Base-by-base conservation (phyloP, 208 protist genomes). In the Trypanosoma congolense region DNA sequence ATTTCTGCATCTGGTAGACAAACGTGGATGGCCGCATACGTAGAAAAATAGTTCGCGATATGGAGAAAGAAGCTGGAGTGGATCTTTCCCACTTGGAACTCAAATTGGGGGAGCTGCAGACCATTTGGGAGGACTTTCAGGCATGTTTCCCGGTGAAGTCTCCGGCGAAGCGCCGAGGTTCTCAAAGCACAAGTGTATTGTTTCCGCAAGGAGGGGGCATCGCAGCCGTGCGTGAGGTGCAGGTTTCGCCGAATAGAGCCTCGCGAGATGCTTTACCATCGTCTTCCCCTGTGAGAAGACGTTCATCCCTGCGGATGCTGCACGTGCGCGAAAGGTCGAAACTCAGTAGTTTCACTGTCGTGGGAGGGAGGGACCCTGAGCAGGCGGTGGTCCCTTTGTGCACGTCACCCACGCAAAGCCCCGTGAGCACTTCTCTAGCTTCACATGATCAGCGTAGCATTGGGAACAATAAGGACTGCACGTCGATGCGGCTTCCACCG, bases 31-130 rank as follows among this genome's bases (percentile, higher is more conserved):
- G 9, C 9, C 33, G 33, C 12, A 38, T 68, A 50, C 38, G 58
- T 24, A 56, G 48, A 60, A 51, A 47, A 31, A 46, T 40, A 56
- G 49, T 21, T 22, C 28, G n/a, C 19, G 56, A 21, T 19, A 55
- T 53, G 53, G 26, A 33, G 44, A 35, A 30, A 30, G 31, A 49
- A 53, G 29, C 30, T 42, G 14, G 55, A 16, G 14, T 61, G 40
- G 45, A 66, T 56, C 43, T 78, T 28, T 56, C 56, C 22, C 55
- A 61, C 50, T 41, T 78, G 44, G 56, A 65, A 41, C 26, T 29
- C 14, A 48, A 52, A 35, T 47, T 75, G 41, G 57, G 50, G 40
- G 62, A 70, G 47, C 51, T 68, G 16, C 41, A 68, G 26, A 44
- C 29, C 16, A 59, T 74, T 6, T 74, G 67, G 67, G 30, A 52